Base-by-base conservation (phyloP, 2,329 filamentous ascomycete genomes). In the Aspergillus pseudotamarii region DNA sequence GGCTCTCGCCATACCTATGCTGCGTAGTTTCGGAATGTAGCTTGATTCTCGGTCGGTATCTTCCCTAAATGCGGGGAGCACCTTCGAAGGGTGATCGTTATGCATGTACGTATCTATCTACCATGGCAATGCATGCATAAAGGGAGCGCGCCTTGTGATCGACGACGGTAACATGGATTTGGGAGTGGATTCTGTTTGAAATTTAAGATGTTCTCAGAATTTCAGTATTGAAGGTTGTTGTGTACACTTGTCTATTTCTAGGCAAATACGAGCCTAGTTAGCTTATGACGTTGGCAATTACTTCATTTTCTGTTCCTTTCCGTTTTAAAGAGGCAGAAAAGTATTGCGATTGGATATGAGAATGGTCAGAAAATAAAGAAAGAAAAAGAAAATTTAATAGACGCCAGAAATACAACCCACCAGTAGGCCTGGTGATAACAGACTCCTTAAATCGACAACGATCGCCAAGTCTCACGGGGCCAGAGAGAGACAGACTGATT, bases 391-490 rank as follows among this genome's bases (percentile, higher is more conserved):
- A 45, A 53, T 61, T 36, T 56, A 51, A 38, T 46, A 62, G 56
- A 36, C 11, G 21, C 30, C 41, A 46, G 23, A 10, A 50, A 34
- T 48, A n/a, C 21, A 21, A 51, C 21, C 16, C 12, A n/a, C 10
- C 19, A 21, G 19, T n/a, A 51, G 12, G 30, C 11, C 16, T 19
- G 28, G 9, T 58, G 23, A 41, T 46, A 50, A 57, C 57, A 41
- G 28, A 14, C 21, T 48, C 45, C 45, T 26, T 26, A 48, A 26
- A 23, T 46, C 23, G 58, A 23, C 21, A 23, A 59, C 60, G 63
- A 67, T 65, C 66, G 64, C 64, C 66, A 64, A 60, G 62, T 66
- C 57, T 63, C 51, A 58, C 43, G 59, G 61, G 59, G 63, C 60
- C 30, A 36, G 32, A 38, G 12, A 54, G 21, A 30, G 60, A 62